Evolutionary conservation across 2,329 filamentous ascomycete genomes (phyloP).

Genomic region (Cephalotrichum gorgonifer): DNA sequence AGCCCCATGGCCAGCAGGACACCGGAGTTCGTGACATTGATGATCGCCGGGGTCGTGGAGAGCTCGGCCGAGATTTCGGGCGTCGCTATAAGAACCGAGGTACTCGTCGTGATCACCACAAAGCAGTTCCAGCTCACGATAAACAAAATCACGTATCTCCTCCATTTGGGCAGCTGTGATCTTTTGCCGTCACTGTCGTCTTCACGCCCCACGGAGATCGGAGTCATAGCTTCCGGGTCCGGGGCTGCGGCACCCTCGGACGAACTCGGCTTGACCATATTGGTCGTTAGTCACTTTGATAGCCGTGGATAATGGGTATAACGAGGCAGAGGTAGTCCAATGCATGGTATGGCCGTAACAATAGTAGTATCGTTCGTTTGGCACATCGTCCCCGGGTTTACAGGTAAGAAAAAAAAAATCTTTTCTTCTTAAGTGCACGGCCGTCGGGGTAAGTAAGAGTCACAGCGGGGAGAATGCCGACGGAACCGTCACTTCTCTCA

Average conservation of each 20-base stretch:
- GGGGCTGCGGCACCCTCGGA: neutral
- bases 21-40: conserved; percentile 66
- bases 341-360: neutral
- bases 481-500: too few species aligned
- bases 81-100: conserved; percentile 61
- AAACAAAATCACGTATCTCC: conserved; percentile 8
- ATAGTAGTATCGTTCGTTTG: too few species aligned
- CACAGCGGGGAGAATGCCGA: too few species aligned
- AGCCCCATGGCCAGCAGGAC: conserved; percentile 67
- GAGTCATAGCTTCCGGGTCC: neutral
- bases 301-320: neutral
- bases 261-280: neutral
- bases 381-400: neutral
- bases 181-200: neutral
- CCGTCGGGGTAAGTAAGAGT: too few species aligned
- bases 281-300: neutral
- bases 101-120: conserved; percentile 31
- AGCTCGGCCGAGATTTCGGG: conserved; percentile 62
- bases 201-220: neutral
- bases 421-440: too few species aligned
- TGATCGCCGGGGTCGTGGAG: conserved; percentile 54
- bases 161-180: neutral
- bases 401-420: neutral
- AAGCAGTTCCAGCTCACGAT: conserved; percentile 11
- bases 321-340: neutral